Conservation (phyloP, 1,139 yeast genomes). For the Sugiyamaella castrensis region DNA sequence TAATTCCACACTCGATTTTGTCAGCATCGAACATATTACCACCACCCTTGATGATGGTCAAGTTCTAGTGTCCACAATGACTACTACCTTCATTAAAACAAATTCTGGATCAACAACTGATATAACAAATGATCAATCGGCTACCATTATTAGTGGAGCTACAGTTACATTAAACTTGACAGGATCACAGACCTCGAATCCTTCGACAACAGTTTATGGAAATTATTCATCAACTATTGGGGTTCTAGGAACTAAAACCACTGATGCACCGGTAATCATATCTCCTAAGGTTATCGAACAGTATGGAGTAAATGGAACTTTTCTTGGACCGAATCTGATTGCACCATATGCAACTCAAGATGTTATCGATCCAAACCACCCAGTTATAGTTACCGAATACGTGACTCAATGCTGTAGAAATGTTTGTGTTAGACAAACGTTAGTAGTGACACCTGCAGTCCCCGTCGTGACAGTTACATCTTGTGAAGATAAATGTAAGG, state of each 20-base stretch:
- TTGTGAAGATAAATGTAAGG: background rate
- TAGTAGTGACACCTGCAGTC: constrained; percentile 16
- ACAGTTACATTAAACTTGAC: constrained; percentile 6
- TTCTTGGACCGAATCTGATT: constrained; percentile 3
- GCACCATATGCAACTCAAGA: constrained; percentile 10
- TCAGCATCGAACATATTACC: background rate
- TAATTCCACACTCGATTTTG: too few relatives aligned
- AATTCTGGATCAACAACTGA: constrained; percentile 1
- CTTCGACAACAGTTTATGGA: too few relatives aligned
- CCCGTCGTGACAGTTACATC: constrained; percentile 22
- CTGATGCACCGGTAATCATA: background rate
- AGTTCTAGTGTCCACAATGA: background rate
- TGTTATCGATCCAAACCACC: constrained; percentile 7
- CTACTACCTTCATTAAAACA: background rate
- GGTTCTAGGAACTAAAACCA: too few relatives aligned
- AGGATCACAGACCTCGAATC: too few relatives aligned
- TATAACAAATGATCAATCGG: background rate
- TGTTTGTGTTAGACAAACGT: constrained; percentile 16
- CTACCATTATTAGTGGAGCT: background rate
- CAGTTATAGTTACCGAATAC: constrained; percentile 14
- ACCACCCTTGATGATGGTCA: constrained; percentile 3
- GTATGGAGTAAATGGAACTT: constrained; percentile 5
- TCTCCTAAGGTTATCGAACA: constrained; percentile 9
- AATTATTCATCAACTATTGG: too few relatives aligned
- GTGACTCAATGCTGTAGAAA: constrained; percentile 22